A percentile compares a stretch with the other conserved stretches of the same genome.
phyloP scores from a whole-genome alignment of 2,329 filamentous ascomycete species.

The Fusarium oligoseptatum region DNA sequence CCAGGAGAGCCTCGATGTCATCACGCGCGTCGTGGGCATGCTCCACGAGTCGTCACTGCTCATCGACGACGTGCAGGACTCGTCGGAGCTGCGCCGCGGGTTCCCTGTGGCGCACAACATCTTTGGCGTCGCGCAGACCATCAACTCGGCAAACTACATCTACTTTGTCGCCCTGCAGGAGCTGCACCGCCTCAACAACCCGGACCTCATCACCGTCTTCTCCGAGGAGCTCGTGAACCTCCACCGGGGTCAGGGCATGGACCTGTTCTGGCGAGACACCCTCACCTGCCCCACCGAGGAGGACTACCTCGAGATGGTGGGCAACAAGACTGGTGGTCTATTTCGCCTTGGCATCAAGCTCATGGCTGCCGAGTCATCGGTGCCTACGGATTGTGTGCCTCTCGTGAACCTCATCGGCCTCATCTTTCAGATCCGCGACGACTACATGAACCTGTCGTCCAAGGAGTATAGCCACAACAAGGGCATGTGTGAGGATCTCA shows the following conservation, averaged over 20 bases:
- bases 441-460: conserved; percentile 89
- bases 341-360: conserved; percentile 88
- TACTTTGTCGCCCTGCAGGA: conserved; percentile 86
- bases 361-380: conserved; percentile 81
- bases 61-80: conserved; percentile 91
- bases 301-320: conserved; percentile 95
- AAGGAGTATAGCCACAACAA: conserved; percentile 88
- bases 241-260: conserved; percentile 90
- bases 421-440: conserved; percentile 91
- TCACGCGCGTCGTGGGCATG: conserved; percentile 86
- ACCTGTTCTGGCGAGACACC: conserved; percentile 89
- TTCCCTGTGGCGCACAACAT: conserved; percentile 87
- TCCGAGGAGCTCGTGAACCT: conserved; percentile 87
- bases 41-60: conserved; percentile 87
- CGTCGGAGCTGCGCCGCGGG: conserved; percentile 80
- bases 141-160: conserved; percentile 91
- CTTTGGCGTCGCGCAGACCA: conserved; percentile 88
- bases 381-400: conserved; percentile 77
- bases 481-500: conserved; percentile 94
- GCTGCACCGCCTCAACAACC: conserved; percentile 77
- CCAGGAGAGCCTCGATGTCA: conserved; percentile 75
- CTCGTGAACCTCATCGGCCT: conserved; percentile 88
- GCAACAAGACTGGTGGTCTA: conserved; percentile 89
- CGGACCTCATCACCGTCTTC: conserved; percentile 76
- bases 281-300: conserved; percentile 87